Percentiles rank a stretch among this genome's conserved stretches.
Conservation (phyloP, 2,329 filamentous ascomycete genomes). For the Botrytis pseudocinerea region DNA sequence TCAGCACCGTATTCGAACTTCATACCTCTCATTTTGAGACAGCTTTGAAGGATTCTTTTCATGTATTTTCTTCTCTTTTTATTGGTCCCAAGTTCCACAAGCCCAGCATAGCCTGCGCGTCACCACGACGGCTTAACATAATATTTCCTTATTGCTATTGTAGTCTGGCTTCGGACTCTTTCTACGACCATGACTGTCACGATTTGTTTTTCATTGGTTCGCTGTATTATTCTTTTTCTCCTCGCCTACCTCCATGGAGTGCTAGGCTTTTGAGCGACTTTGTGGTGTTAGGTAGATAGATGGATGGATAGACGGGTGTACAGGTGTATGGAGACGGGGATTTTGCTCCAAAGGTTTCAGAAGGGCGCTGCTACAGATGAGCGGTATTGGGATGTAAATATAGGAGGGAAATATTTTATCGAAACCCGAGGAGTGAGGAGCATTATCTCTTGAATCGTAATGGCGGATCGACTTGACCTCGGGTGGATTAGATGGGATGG, state of each 20-base stretch:
- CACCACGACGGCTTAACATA: slow-evolving; percentile 16
- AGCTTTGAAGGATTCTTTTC: slow-evolving; percentile 22
- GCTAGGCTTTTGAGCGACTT: not conserved
- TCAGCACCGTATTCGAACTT: slow-evolving; percentile 20
- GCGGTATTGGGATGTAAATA: not conserved
- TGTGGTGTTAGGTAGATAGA: slow-evolving; percentile 6
- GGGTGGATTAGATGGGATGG: not conserved
- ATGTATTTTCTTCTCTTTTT: slow-evolving; percentile 20
- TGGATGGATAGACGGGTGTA: not conserved
- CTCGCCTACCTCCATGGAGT: not conserved
- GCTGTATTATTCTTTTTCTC: slow-evolving; percentile 15
- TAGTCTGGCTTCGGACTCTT: slow-evolving; percentile 8
- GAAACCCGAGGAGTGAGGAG: not conserved
- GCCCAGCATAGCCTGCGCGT: slow-evolving; percentile 10
- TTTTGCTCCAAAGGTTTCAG: not conserved
- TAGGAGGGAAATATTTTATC: not conserved
- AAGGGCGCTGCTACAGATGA: not conserved
- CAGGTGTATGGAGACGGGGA: not conserved
- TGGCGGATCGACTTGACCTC: not conserved
- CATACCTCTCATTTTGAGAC: slow-evolving; percentile 22
- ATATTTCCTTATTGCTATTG: slow-evolving; percentile 8
- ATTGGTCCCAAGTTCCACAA: not conserved
- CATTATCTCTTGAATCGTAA: not conserved
- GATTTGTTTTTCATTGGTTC: slow-evolving; percentile 12
- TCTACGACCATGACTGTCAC: slow-evolving; percentile 23